Evolutionary conservation across 371 early-diverging fungal species (phyloP).

Genomic region (Mucor racemosus): DNA sequence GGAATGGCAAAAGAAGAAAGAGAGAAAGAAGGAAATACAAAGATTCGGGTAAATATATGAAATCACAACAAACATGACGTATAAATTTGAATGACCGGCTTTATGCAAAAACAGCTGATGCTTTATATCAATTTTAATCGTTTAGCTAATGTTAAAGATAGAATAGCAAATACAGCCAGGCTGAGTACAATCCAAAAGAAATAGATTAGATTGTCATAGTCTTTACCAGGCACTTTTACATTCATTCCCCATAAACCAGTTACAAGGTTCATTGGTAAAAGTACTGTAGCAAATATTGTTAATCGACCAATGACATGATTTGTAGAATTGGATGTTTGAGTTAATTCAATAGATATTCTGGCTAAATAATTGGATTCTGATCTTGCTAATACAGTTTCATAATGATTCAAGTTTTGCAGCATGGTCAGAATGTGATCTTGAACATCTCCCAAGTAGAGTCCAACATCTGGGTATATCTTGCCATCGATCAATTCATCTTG

Average conservation of each 20-base stretch:
- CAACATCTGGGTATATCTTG: conserved; percentile 50
- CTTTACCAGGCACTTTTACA: conserved; percentile 76
- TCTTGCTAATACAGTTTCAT: conserved; percentile 87
- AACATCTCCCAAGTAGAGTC: conserved; percentile 88
- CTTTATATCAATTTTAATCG: conserved; percentile 10
- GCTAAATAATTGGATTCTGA: conserved; percentile 95
- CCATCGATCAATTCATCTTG: conserved; percentile 21
- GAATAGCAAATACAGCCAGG: conserved; percentile 43
- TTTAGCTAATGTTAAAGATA: conserved; percentile 31
- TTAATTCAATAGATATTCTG: conserved; percentile 93
- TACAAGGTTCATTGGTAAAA: conserved; percentile 91
- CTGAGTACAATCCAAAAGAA: conserved; percentile 51
- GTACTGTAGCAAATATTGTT: conserved; percentile 87
- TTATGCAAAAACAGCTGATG: neutral
- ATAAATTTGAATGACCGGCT: neutral
- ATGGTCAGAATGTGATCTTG: conserved; percentile 95
- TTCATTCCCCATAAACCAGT: conserved; percentile 81
- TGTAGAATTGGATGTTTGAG: conserved; percentile 86
- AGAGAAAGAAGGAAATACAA: no score
- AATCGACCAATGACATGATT: conserved; percentile 89
- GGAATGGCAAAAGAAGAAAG: conserved; percentile 7
- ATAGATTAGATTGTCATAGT: conserved; percentile 48
- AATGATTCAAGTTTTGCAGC: conserved; percentile 87
- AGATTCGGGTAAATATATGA: conserved; percentile 7
- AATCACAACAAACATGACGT: neutral